phyloP scores from a whole-genome alignment of 2,329 filamentous ascomycete genomes.

The Talaromyces sp. region DNA sequence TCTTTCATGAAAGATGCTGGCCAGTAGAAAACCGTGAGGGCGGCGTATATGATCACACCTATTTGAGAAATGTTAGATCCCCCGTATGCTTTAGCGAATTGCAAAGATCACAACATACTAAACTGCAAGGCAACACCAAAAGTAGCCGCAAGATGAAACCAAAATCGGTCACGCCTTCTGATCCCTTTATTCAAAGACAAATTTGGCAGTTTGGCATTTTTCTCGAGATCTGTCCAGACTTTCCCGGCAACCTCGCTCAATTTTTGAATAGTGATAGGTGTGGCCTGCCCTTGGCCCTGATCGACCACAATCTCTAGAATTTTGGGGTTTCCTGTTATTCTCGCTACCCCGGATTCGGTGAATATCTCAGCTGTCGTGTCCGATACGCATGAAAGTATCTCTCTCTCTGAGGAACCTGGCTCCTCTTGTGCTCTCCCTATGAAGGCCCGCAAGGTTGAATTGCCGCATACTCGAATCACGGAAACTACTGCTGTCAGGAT shows the following conservation, averaged over 20 bases:
- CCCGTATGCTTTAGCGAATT: background rate
- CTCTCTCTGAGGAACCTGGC: constrained; percentile 38
- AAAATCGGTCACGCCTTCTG: constrained; percentile 25
- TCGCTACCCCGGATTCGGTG: constrained; percentile 40
- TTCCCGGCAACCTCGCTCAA: constrained; percentile 15
- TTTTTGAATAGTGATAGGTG: background rate
- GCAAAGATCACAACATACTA: constrained; percentile 21
- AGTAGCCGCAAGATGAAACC: constrained; percentile 30
- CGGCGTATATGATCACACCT: constrained; percentile 30
- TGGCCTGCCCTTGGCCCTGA: constrained; percentile 26
- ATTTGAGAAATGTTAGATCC: background rate
- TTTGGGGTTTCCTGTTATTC: constrained; percentile 34
- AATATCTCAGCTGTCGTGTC: constrained; percentile 46
- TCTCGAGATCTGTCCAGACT: constrained; percentile 21
- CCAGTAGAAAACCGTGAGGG: constrained; percentile 29
- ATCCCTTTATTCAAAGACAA: constrained; percentile 37
- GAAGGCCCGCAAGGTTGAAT: constrained; percentile 42
- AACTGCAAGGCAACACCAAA: constrained; percentile 29
- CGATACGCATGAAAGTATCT: constrained; percentile 48
- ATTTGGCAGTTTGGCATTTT: constrained; percentile 30
- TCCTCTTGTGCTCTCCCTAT: constrained; percentile 47
- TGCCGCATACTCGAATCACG: constrained; percentile 47
- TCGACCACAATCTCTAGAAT: constrained; percentile 41
- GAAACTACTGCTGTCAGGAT: constrained; percentile 45
- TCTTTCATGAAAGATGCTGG: constrained; percentile 27